phyloP scores from a whole-genome alignment of 192 early-diverging fungal genomes.

The Backusella mclennaniae region DNA sequence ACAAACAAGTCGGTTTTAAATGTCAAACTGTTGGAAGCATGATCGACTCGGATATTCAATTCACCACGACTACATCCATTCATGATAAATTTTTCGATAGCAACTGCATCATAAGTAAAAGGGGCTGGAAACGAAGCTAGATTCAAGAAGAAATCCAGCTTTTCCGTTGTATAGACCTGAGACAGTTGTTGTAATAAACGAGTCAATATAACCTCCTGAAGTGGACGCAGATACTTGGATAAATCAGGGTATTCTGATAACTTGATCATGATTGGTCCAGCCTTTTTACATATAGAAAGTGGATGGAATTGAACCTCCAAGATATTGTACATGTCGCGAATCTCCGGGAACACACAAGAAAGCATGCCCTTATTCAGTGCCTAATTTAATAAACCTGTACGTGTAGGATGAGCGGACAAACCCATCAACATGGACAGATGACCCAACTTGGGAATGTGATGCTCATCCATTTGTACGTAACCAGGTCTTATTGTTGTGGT shows the following conservation, averaged over 20 bases:
- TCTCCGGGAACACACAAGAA: constrained; percentile 78
- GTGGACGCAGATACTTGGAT: constrained; percentile 85
- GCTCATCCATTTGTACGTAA: constrained; percentile 70
- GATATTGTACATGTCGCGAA: constrained; percentile 90
- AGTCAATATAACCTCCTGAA: constrained; percentile 94
- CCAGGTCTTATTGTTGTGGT: constrained; percentile 70
- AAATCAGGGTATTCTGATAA: constrained; percentile 72
- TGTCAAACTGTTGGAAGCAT: constrained; percentile 82
- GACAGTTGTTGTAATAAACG: constrained; percentile 96
- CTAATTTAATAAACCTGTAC: constrained; percentile 87
- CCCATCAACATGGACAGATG: constrained; percentile 86
- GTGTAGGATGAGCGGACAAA: constrained; percentile 77
- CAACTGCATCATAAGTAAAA: constrained; percentile 79
- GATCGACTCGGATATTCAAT: constrained; percentile 92
- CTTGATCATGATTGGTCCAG: constrained; percentile 82
- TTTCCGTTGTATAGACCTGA: constrained; percentile 96
- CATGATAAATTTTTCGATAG: constrained; percentile 98
- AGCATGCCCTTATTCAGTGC: constrained; percentile 85
- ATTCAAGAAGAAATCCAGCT: constrained; percentile 89
- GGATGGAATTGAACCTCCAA: constrained; percentile 99
- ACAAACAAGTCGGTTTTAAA: constrained; percentile 91
- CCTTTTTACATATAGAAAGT: constrained; percentile 95
- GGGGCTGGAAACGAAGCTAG: constrained; percentile 86
- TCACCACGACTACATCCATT: constrained; percentile 96
- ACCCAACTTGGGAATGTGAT: constrained; percentile 72